Conservation (phyloP, 2,329 filamentous ascomycete genomes). For the Aspergillus sp. region DNA sequence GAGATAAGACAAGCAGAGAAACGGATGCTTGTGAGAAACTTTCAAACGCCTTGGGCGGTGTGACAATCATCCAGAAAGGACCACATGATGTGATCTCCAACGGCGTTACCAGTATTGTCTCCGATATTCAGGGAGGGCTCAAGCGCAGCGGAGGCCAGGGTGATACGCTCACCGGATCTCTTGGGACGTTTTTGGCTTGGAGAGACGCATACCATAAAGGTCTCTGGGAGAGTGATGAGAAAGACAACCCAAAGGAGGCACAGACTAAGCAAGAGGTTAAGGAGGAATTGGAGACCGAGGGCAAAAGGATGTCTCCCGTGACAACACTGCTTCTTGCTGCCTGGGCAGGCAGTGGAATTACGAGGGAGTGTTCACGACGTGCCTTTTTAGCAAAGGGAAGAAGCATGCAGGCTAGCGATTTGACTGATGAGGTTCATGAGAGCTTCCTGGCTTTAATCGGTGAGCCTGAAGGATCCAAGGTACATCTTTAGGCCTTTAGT, state of each 20-base stretch:
- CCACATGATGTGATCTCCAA: conserved; percentile 76
- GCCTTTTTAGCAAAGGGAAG: conserved; percentile 83
- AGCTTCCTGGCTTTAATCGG: conserved; percentile 80
- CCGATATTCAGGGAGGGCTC: conserved; percentile 72
- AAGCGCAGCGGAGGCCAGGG: conserved; percentile 95
- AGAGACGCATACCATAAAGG: conserved; percentile 78
- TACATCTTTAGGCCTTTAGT: conserved; percentile 22
- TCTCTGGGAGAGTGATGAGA: conserved; percentile 60
- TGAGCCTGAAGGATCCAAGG: conserved; percentile 52
- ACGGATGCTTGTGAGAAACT: conserved; percentile 63
- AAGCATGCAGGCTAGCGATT: conserved; percentile 84
- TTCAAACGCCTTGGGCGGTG: conserved; percentile 72
- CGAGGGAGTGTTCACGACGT: conserved; percentile 81
- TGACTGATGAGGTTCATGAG: conserved; percentile 82
- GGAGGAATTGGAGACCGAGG: conserved; percentile 39
- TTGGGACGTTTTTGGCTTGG: conserved; percentile 88
- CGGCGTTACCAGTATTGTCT: conserved; percentile 67
- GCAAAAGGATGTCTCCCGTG: conserved; percentile 51
- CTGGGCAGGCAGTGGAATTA: conserved; percentile 82
- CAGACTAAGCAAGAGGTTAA: conserved; percentile 37
- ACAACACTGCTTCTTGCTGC: conserved; percentile 70
- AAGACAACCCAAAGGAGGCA: conserved; percentile 26
- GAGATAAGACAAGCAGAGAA: conserved; percentile 44
- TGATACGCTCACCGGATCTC: conserved; percentile 83
- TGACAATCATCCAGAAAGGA: conserved; percentile 90